Conservation (phyloP, 768 basidiomycete genomes). For the Rhizopogon vinicolor region DNA sequence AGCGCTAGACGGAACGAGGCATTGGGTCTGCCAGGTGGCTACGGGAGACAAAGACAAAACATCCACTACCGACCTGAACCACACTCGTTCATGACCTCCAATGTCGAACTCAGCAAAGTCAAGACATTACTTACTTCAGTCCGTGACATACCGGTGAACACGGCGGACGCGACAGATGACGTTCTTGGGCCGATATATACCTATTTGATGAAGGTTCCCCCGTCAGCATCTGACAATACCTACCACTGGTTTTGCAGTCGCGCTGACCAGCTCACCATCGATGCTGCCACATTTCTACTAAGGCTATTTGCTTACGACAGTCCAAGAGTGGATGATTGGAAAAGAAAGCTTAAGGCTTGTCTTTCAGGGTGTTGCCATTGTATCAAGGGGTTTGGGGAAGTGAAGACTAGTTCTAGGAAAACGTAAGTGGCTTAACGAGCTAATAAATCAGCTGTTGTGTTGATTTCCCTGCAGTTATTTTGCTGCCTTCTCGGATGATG, state of each 20-base stretch:
- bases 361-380: slow-evolving; percentile 66
- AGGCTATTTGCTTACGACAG: slow-evolving; percentile 77
- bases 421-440: slow-evolving; percentile 56
- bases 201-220: slow-evolving; percentile 47
- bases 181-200: slow-evolving; percentile 46
- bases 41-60: background rate
- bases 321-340: slow-evolving; percentile 59
- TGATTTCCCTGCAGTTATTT: slow-evolving; percentile 54
- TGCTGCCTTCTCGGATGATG: slow-evolving; percentile 51
- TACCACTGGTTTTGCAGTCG: slow-evolving; percentile 82
- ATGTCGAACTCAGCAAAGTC: slow-evolving; percentile 32
- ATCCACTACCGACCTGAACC: background rate
- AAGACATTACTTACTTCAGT: slow-evolving; percentile 48
- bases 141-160: slow-evolving; percentile 55
- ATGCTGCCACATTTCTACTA: slow-evolving; percentile 76
- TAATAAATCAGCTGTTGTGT: slow-evolving; percentile 5
- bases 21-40: too few relatives aligned
- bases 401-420: slow-evolving; percentile 56
- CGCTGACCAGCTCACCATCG: slow-evolving; percentile 49
- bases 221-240: slow-evolving; percentile 29
- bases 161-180: slow-evolving; percentile 40
- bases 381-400: slow-evolving; percentile 58
- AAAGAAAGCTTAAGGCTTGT: slow-evolving; percentile 47
- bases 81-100: slow-evolving; percentile 18
- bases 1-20: background rate